phyloP scores from a whole-genome alignment of 1,139 yeast species.

The Debaryomyces udenii region DNA sequence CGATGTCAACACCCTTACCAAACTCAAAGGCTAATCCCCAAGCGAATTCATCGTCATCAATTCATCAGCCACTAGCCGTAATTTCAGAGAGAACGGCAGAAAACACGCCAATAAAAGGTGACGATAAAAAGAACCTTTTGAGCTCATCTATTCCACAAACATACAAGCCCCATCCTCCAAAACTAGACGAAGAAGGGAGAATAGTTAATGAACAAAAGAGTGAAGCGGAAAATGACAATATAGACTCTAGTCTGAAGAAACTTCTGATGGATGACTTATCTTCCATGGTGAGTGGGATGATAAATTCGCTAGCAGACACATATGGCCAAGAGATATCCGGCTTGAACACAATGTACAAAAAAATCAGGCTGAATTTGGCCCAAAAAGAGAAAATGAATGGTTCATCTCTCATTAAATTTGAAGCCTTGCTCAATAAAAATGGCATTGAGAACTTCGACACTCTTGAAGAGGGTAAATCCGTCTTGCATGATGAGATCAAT shows the following conservation, averaged over 20 bases:
- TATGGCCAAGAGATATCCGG: slow-evolving; percentile 31
- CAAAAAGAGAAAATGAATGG: slow-evolving; percentile 24
- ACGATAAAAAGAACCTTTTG: slow-evolving; percentile 16
- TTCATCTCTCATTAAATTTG: slow-evolving; percentile 20
- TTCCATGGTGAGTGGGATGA: slow-evolving; percentile 43
- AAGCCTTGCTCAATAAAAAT: slow-evolving; percentile 21
- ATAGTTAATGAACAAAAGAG: slow-evolving; percentile 19
- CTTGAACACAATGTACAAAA: slow-evolving; percentile 24
- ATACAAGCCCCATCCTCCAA: slow-evolving; percentile 40
- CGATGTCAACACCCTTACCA: slow-evolving; percentile 38
- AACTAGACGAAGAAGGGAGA: slow-evolving; percentile 35
- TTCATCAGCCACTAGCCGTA: slow-evolving; percentile 40
- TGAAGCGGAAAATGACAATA: slow-evolving; percentile 5
- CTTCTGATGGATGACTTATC: slow-evolving; percentile 38
- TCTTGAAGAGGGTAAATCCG: slow-evolving; percentile 32
- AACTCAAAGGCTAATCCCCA: slow-evolving; percentile 16
- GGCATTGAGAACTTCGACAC: slow-evolving; percentile 30
- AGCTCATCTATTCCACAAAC: slow-evolving; percentile 15
- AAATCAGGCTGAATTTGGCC: slow-evolving; percentile 22
- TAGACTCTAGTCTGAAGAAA: slow-evolving; percentile 13
- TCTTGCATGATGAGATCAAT: slow-evolving; percentile 25
- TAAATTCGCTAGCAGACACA: slow-evolving; percentile 47
- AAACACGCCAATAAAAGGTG: slow-evolving; percentile 29
- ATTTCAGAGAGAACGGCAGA: slow-evolving; percentile 42
- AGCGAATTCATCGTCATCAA: slow-evolving; percentile 13